Evolutionary conservation across 2,329 filamentous ascomycete genomes (phyloP).

Genomic region (Capronia coronata): DNA sequence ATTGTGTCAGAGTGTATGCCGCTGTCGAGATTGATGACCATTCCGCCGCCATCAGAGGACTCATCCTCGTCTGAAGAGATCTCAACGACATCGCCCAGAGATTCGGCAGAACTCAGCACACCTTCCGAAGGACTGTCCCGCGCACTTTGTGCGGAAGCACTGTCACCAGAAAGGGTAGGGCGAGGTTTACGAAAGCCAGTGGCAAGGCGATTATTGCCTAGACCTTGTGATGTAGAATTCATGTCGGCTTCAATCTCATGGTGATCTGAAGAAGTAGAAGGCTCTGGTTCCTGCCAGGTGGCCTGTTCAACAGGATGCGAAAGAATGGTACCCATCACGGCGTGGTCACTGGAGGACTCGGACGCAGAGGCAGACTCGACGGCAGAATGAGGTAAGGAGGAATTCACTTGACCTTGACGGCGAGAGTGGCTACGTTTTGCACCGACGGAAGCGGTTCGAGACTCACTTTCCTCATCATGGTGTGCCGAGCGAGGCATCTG

Average conservation of each 20-base stretch:
- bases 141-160: neutral
- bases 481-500: constrained; percentile 31
- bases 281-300: neutral
- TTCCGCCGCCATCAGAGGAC: constrained; percentile 35
- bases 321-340: constrained; percentile 4
- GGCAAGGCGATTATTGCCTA: constrained; percentile 27
- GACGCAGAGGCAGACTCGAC: neutral
- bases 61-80: constrained; percentile 30
- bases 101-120: constrained; percentile 3
- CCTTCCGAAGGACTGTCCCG: neutral
- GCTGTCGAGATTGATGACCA: constrained; percentile 38
- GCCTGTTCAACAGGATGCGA: neutral
- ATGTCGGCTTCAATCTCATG: neutral
- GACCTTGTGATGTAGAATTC: constrained; percentile 1
- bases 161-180: constrained; percentile 6
- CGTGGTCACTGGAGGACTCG: neutral
- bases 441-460: constrained; percentile 42
- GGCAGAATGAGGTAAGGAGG: neutral
- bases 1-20: constrained; percentile 14
- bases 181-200: constrained; percentile 19
- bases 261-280: neutral
- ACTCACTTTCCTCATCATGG: constrained; percentile 35
- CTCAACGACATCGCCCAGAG: constrained; percentile 24
- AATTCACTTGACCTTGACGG: constrained; percentile 16
- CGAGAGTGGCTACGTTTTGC: constrained; percentile 31